Evolutionary conservation across 768 basidiomycete genomes (phyloP).

Genomic region (Collybiopsis luxurians): DNA sequence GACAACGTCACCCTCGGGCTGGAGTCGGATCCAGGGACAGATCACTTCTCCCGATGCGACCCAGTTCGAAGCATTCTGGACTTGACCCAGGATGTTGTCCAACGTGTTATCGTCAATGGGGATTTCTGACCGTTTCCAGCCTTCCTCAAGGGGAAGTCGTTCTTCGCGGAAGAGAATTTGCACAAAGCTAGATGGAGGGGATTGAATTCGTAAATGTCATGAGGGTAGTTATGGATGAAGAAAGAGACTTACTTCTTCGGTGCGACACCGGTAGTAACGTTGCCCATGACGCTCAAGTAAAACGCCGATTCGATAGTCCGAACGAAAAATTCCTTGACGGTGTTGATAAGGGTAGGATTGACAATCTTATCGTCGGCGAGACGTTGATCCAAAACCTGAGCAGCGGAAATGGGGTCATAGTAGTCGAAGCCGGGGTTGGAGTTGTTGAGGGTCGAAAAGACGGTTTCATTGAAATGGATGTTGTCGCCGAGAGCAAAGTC

Average conservation of each 20-base stretch:
- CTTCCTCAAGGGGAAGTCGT: conserved; percentile 16
- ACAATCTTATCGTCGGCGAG: conserved; percentile 7
- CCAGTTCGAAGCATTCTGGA: not conserved
- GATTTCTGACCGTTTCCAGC: conserved; percentile 12
- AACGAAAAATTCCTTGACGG: conserved; percentile 11
- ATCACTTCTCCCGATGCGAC: not conserved
- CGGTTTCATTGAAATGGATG: conserved; percentile 8
- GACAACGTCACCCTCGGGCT: too few relatives aligned
- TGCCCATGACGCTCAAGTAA: conserved; percentile 13
- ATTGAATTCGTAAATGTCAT: too few relatives aligned
- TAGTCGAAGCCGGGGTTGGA: conserved; percentile 14
- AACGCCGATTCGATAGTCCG: conserved; percentile 10
- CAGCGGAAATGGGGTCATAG: conserved; percentile 12
- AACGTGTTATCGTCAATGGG: conserved; percentile 5
- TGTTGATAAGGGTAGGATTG: conserved; percentile 12
- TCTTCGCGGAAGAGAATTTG: conserved; percentile 17
- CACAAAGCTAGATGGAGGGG: conserved; percentile 10
- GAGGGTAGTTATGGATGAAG: too few relatives aligned
- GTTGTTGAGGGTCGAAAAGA: conserved; percentile 11
- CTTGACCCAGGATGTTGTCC: not conserved
- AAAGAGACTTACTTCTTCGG: conserved; percentile 11
- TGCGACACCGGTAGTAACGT: conserved; percentile 9
- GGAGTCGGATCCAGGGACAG: too few relatives aligned
- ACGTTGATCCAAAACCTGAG: conserved; percentile 10
- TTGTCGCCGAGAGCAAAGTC: conserved; percentile 12